Percentiles rank a stretch among this genome's conserved stretches.
Evolutionary conservation across 768 basidiomycete genomes (phyloP).

Genomic region (Kwoniella newhampshirensis): DNA sequence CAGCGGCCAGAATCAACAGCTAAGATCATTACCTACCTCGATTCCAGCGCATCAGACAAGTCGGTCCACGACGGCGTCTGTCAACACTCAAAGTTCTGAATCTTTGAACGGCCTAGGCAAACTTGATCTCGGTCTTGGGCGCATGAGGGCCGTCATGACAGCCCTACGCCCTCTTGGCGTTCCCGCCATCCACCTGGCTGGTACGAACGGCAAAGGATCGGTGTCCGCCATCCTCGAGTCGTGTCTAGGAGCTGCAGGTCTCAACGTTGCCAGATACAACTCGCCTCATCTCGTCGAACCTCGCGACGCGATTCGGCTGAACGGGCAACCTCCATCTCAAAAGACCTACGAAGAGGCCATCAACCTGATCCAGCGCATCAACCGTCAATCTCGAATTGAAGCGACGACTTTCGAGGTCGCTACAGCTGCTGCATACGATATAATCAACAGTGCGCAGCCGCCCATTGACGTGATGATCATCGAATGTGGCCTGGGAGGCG

Average conservation of each 20-base stretch:
- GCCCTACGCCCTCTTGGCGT: slow-evolving; percentile 66
- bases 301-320: slow-evolving; percentile 72
- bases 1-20: too few species aligned
- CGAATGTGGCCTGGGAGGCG: slow-evolving; percentile 94
- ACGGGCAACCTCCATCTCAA: slow-evolving; percentile 60
- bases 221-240: slow-evolving; percentile 80
- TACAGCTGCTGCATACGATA: slow-evolving; percentile 72
- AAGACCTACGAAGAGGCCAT: slow-evolving; percentile 59
- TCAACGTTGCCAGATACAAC: slow-evolving; percentile 81
- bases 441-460: slow-evolving; percentile 63
- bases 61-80: too few species aligned
- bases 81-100: too few species aligned
- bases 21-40: too few species aligned
- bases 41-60: too few species aligned
- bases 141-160: slow-evolving; percentile 57
- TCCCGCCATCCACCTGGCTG: slow-evolving; percentile 86
- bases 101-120: slow-evolving; percentile 22
- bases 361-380: slow-evolving; percentile 58
- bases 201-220: slow-evolving; percentile 97
- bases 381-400: slow-evolving; percentile 56
- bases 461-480: slow-evolving; percentile 74
- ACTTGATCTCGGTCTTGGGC: slow-evolving; percentile 50
- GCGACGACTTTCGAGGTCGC: slow-evolving; percentile 81
- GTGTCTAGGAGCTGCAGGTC: slow-evolving; percentile 62
- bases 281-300: slow-evolving; percentile 82